These are phyloP conservation scores for Lipomyces japonicus DNA, from an alignment of 805 yeast genomes.

Conservation along the genomic window DNA sequence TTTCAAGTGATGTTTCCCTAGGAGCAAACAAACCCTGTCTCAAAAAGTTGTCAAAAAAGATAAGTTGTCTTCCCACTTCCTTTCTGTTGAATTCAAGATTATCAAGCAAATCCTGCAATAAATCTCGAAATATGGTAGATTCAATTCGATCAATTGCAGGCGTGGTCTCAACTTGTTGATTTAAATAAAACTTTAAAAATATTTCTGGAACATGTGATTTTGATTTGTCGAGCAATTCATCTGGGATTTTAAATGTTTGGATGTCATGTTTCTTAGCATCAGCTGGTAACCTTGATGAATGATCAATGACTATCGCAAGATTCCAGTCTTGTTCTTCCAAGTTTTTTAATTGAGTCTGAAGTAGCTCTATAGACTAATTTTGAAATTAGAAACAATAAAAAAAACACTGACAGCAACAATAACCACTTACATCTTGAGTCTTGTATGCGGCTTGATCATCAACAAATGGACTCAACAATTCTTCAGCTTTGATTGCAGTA, in stretches of 20 bases:
- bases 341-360: constrained; percentile 13
- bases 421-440: constrained; percentile 14
- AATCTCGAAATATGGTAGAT: constrained; percentile 68
- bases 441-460: constrained; percentile 26
- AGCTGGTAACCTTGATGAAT: constrained; percentile 33
- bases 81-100: constrained; percentile 84
- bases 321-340: constrained; percentile 19
- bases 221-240: not conserved
- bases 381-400: not conserved
- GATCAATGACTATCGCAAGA: constrained; percentile 35
- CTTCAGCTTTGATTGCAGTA: constrained; percentile 6
- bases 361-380: constrained; percentile 10
- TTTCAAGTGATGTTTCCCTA: constrained; percentile 76
- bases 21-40: constrained; percentile 59
- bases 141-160: constrained; percentile 52
- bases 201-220: constrained; percentile 47
- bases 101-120: constrained; percentile 67
- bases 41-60: constrained; percentile 70
- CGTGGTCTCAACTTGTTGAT: constrained; percentile 56
- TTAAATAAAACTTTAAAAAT: constrained; percentile 53
- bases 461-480: constrained; percentile 19
- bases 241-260: constrained; percentile 34
- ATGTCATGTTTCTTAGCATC: constrained; percentile 8
- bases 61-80: constrained; percentile 79
- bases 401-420: not conserved